Evolutionary conservation across 169 alveolate genomes (phyloP).

Genomic region (Eimeria sp.): DNA sequence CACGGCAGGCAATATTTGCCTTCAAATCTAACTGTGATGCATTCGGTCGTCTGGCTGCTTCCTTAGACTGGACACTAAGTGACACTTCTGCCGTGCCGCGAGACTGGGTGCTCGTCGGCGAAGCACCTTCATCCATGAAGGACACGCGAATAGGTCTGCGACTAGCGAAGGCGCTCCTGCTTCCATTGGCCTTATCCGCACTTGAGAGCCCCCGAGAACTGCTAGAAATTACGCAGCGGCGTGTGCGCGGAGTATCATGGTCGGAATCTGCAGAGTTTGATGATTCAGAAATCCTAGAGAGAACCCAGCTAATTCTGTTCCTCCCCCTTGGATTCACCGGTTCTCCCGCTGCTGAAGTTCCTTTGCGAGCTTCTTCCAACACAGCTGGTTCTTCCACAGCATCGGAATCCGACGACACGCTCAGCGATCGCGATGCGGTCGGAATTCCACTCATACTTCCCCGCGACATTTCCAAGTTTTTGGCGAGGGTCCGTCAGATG

Average conservation of each 20-base stretch:
- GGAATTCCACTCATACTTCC: background rate
- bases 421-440: constrained; percentile 24
- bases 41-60: background rate
- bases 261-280: constrained; percentile 6
- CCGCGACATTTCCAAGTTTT: background rate
- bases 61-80: background rate
- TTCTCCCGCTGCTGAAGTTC: constrained; percentile 1
- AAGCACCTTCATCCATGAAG: constrained; percentile 16
- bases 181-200: background rate
- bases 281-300: background rate
- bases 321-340: background rate
- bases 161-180: background rate
- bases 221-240: background rate
- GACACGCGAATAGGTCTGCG: constrained; percentile 52
- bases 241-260: background rate
- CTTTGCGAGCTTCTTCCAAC: constrained; percentile 56
- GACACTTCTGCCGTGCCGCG: background rate
- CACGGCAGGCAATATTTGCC: background rate
- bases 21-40: background rate
- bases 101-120: background rate
- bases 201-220: background rate
- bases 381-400: constrained; percentile 32
- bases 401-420: constrained; percentile 61
- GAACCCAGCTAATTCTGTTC: background rate
- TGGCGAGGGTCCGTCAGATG: background rate